Percentiles rank a stretch among this genome's conserved stretches.
Conservation (phyloP, 495 filamentous ascomycete species). For the Cairneyella variabilis region DNA sequence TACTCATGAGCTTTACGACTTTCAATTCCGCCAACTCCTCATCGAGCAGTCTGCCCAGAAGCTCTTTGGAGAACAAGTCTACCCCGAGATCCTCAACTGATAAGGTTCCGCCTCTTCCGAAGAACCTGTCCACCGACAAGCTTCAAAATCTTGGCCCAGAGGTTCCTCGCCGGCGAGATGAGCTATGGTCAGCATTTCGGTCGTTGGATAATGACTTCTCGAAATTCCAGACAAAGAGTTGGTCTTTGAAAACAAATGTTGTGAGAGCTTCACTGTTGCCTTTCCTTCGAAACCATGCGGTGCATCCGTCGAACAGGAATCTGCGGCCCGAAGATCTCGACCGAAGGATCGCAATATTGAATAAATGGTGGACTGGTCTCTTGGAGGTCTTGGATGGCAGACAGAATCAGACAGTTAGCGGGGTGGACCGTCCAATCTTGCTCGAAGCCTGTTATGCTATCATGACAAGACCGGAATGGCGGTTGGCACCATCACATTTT, state of each 20-base stretch:
- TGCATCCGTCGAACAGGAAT: slow-evolving; percentile 65
- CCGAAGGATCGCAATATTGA: slow-evolving; percentile 72
- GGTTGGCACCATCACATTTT: slow-evolving; percentile 63
- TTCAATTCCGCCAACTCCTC: slow-evolving; percentile 30
- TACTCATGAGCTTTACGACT: slow-evolving; percentile 23
- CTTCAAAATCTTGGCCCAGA: slow-evolving; percentile 37
- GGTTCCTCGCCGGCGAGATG: slow-evolving; percentile 61
- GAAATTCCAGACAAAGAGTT: slow-evolving; percentile 78
- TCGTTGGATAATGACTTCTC: slow-evolving; percentile 77
- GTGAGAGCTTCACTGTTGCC: slow-evolving; percentile 78
- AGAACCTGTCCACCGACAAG: slow-evolving; percentile 56
- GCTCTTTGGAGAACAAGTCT: slow-evolving; percentile 42
- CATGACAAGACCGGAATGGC: slow-evolving; percentile 94
- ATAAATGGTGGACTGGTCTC: slow-evolving; percentile 94
- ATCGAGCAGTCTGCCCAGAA: slow-evolving; percentile 27
- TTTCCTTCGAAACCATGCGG: slow-evolving; percentile 68
- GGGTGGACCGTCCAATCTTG: slow-evolving; percentile 74
- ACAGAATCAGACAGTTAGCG: slow-evolving; percentile 66
- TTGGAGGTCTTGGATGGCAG: slow-evolving; percentile 72
- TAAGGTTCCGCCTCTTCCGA: slow-evolving; percentile 50
- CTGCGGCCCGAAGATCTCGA: slow-evolving; percentile 80
- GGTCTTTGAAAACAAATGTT: slow-evolving; percentile 72
- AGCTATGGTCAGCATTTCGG: slow-evolving; percentile 84
- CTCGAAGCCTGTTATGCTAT: slow-evolving; percentile 79
- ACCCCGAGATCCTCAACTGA: slow-evolving; percentile 45